Evolutionary conservation across 2,329 filamentous ascomycete species (phyloP), one percentile per base, ranked within the genome.

Genomic region (Apiospora koreana): DNA sequence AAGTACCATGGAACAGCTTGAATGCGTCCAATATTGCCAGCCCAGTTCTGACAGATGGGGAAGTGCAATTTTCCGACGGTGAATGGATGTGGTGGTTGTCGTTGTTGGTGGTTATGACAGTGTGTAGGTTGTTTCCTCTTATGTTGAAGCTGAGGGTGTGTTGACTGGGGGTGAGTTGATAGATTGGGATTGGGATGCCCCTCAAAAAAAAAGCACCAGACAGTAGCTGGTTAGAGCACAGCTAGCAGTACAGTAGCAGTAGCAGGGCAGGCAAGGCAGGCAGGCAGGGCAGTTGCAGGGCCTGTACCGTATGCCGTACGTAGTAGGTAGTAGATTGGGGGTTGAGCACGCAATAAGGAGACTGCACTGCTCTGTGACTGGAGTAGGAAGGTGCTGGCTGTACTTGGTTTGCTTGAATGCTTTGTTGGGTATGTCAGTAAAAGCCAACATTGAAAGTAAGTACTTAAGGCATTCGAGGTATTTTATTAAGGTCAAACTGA

Each of bases 371-470:
- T 66, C 23, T 28, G 64, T 28, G 64, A 18, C 38, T 42, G 64
- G 42, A 45, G 64, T 43, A 45, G 64, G 64, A 66, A 66, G 42
- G 64, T 66, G 64, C 64, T 25, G 43, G 62, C 62, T 65, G 21
- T 31, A 10, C 5, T 9, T 38, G 54, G 16, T 31, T 62, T n/a
- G 54, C 21, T 25, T 66, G n/a, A n/a, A n/a, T n/a, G 64, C 64
- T 42, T 66, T 43, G 41, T 43, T 45, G 64, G 42, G 38, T 42
- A 45, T 66, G 64, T 45, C 64, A 66, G 64, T 66, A 43, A 66
- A 66, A 25, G n/a, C n/a, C n/a, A n/a, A n/a, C n/a, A n/a, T n/a
- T n/a, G n/a, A n/a, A n/a, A n/a, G n/a, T n/a, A n/a, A n/a, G n/a
- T n/a, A n/a, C n/a, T 66, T 21, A 12, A 43, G 38, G 64, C 41